These are phyloP conservation scores for Nitzschia sp. DNA, from an alignment of 108 stramenopile genomes.

Conservation along the genomic window DNA sequence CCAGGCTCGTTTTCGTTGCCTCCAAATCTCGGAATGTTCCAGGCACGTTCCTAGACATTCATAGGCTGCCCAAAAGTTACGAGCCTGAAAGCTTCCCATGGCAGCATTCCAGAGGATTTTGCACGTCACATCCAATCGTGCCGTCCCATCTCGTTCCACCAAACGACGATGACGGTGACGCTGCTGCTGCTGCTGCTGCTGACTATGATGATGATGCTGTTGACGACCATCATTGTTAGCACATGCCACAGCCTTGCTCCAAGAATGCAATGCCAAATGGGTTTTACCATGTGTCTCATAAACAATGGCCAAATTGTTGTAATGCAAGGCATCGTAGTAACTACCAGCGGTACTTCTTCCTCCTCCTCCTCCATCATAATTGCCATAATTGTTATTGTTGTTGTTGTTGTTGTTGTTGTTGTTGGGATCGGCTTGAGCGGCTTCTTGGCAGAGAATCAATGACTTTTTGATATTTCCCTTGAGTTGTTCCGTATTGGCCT, in stretches of 20 bases:
- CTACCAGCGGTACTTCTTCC: not conserved
- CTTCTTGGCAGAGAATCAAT: slow-evolving; percentile 74
- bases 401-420: slow-evolving; percentile 6
- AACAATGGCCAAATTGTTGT: slow-evolving; percentile 76
- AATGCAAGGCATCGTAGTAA: slow-evolving; percentile 72
- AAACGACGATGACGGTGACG: too few species aligned
- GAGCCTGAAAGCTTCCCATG: slow-evolving; percentile 60
- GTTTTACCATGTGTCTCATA: slow-evolving; percentile 70
- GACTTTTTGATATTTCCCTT: slow-evolving; percentile 81
- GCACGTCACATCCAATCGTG: slow-evolving; percentile 46
- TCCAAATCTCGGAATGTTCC: slow-evolving; percentile 30
- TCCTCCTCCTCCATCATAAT: too few species aligned
- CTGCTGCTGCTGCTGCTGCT: slow-evolving; percentile 5
- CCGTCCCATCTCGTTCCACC: slow-evolving; percentile 67
- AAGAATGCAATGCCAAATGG: slow-evolving; percentile 71
- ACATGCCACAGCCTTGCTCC: slow-evolving; percentile 53
- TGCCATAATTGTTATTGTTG: not conserved
- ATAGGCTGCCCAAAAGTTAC: slow-evolving; percentile 61
- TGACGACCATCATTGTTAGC: slow-evolving; percentile 1
- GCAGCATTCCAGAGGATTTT: slow-evolving; percentile 69
- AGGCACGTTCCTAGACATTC: slow-evolving; percentile 69
- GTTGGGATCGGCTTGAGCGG: slow-evolving; percentile 25
- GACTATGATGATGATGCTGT: not conserved
- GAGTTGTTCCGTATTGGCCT: slow-evolving; percentile 80
- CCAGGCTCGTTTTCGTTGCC: slow-evolving; percentile 56